These are phyloP conservation scores for Metarhizium album DNA, from an alignment of 2,329 filamentous ascomycete genomes.

Conservation along the genomic window DNA sequence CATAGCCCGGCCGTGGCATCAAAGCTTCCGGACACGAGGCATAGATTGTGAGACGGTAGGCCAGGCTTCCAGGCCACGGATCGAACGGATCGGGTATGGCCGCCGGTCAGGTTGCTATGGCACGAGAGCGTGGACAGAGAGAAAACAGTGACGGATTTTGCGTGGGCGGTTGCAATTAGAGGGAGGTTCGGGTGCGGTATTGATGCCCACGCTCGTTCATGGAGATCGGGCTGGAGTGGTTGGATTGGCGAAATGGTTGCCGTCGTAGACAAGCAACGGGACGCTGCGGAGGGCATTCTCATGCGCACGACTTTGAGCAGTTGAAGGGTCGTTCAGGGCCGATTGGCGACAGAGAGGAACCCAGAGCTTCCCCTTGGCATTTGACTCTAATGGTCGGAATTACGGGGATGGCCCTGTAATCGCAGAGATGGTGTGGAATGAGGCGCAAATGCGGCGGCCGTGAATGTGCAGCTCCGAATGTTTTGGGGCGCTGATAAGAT, in stretches of 20 bases:
- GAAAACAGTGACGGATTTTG: constrained; percentile 81
- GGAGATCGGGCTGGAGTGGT: constrained; percentile 44
- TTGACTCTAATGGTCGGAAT: neutral
- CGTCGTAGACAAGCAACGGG: neutral
- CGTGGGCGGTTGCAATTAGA: constrained; percentile 78
- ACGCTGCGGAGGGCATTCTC: constrained; percentile 3
- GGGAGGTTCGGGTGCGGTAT: constrained; percentile 79
- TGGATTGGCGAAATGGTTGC: constrained; percentile 27
- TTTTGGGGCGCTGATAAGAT: neutral
- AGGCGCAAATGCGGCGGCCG: neutral
- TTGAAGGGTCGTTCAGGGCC: neutral
- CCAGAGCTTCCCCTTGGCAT: neutral
- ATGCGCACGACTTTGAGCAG: neutral
- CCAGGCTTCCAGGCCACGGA: constrained; percentile 79
- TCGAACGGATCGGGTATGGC: constrained; percentile 85
- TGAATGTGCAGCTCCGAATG: neutral
- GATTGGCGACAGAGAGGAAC: neutral
- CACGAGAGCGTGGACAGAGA: constrained; percentile 71
- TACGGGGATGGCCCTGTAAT: neutral
- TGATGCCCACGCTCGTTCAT: constrained; percentile 74
- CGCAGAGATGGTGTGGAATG: neutral
- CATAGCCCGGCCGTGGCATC: constrained; percentile 83
- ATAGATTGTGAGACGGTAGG: constrained; percentile 49
- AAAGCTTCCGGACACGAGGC: constrained; percentile 86
- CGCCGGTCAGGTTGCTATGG: constrained; percentile 70